Evolutionary conservation across 2,329 filamentous ascomycete species (phyloP).

Genomic region (Paraphaeosphaeria sporulosa): DNA sequence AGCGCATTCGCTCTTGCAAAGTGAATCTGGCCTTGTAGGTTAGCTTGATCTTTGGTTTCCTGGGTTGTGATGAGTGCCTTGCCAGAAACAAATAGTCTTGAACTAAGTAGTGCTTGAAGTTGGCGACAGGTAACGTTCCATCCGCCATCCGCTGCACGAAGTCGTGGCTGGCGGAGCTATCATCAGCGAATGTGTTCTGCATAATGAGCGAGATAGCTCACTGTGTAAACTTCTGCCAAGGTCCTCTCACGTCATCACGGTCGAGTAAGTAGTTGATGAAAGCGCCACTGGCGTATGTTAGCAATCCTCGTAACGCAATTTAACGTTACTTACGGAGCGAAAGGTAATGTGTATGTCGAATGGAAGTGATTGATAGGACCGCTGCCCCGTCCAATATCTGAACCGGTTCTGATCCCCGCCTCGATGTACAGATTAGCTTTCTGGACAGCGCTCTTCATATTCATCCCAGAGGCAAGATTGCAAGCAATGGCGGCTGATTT

Average conservation of each 20-base stretch:
- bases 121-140: constrained; percentile 75
- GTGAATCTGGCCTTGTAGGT: constrained; percentile 67
- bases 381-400: constrained; percentile 69
- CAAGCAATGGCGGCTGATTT: constrained; percentile 74
- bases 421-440: constrained; percentile 76
- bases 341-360: constrained; percentile 72
- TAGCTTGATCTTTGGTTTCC: constrained; percentile 9
- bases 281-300: constrained; percentile 58
- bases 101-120: constrained; percentile 87
- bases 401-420: constrained; percentile 71
- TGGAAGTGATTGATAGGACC: constrained; percentile 84
- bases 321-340: constrained; percentile 62
- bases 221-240: constrained; percentile 79
- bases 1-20: constrained; percentile 88
- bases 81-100: constrained; percentile 94
- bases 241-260: constrained; percentile 73
- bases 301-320: background rate
- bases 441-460: constrained; percentile 67
- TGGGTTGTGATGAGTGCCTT: constrained; percentile 27
- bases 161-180: constrained; percentile 61
- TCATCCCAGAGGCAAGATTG: constrained; percentile 69
- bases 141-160: constrained; percentile 81
- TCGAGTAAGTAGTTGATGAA: constrained; percentile 86
- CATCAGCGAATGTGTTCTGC: background rate
- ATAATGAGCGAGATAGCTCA: background rate